A percentile compares a stretch with the other conserved stretches of the same genome.
Evolutionary conservation across 2,329 filamentous ascomycete species (phyloP).

Genomic region (Ceratocystiopsis brevicomis): DNA sequence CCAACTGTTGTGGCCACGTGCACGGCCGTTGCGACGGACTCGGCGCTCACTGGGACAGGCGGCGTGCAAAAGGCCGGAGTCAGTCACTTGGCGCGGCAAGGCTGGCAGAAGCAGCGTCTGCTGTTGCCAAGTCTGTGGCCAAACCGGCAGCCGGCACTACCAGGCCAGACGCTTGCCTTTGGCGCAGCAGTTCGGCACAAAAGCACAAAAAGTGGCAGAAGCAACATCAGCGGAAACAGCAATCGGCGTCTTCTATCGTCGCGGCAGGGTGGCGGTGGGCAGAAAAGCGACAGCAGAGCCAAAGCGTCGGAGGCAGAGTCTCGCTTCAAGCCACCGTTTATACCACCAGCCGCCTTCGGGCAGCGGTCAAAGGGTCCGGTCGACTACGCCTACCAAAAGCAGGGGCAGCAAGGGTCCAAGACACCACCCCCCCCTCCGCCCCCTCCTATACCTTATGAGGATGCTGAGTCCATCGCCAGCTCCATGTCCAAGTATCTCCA

Average conservation of each 20-base stretch:
- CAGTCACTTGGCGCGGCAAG: constrained; percentile 15
- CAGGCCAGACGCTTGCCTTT: too few species aligned
- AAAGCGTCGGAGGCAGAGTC: neutral
- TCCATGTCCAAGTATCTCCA: constrained; percentile 42
- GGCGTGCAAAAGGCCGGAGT: too few species aligned
- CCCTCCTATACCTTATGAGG: constrained; percentile 7
- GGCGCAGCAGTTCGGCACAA: too few species aligned
- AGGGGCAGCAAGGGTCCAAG: neutral
- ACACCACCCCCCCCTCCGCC: constrained; percentile 2
- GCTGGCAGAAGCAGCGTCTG: constrained; percentile 13
- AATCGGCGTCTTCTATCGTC: neutral
- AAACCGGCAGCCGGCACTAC: constrained; percentile 12
- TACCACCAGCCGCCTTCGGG: too few species aligned
- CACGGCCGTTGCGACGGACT: constrained; percentile 20
- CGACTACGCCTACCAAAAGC: neutral
- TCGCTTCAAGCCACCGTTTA: too few species aligned
- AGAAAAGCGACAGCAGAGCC: neutral
- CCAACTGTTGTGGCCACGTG: constrained; percentile 21
- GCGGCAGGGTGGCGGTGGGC: neutral
- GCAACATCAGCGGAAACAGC: constrained; percentile 2
- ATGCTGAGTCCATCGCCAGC: constrained; percentile 25
- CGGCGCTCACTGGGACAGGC: constrained; percentile 10
- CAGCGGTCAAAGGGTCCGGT: too few species aligned
- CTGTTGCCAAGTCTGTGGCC: neutral
- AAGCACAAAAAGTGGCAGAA: constrained; percentile 4